A percentile compares a stretch with the other conserved stretches of the same genome.
Conservation (phyloP, 176 grass and related monocot genomes). For the Oryza longistaminata region DNA sequence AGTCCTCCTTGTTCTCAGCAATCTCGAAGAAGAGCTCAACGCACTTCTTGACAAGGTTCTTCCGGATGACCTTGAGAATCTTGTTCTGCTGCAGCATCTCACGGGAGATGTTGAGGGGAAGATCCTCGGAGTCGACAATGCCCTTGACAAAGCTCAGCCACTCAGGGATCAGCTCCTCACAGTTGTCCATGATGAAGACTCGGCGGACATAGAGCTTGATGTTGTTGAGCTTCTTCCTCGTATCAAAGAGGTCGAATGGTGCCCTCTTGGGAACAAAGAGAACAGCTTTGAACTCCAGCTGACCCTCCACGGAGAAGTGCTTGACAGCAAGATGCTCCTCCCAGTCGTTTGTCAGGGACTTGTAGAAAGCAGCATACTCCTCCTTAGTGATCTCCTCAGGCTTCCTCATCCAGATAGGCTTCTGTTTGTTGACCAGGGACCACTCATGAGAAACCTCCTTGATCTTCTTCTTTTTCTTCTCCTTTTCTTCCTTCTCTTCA, state of each 20-base stretch:
- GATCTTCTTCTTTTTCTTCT: slow-evolving; percentile 98
- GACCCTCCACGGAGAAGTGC: slow-evolving; percentile 98
- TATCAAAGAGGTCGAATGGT: slow-evolving; percentile 96
- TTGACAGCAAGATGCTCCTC: slow-evolving; percentile 93
- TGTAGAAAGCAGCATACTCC: slow-evolving; percentile 98
- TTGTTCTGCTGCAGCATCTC: slow-evolving; percentile 99
- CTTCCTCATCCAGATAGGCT: slow-evolving; percentile 99
- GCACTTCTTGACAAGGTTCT: slow-evolving; percentile 98
- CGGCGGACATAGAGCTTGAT: slow-evolving; percentile 94
- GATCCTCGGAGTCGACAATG: slow-evolving; percentile 97
- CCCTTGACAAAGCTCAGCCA: slow-evolving; percentile 95
- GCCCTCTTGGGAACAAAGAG: slow-evolving; percentile 96
- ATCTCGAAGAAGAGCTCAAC: slow-evolving; percentile 97
- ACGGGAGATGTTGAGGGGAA: slow-evolving; percentile 94
- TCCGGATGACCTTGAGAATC: slow-evolving; percentile 92
- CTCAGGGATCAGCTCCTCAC: slow-evolving; percentile 90
- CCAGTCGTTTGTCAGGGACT: slow-evolving; percentile 96
- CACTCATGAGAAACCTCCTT: slow-evolving; percentile 99
- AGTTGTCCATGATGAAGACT: slow-evolving; percentile 99
- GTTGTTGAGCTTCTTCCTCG: slow-evolving; percentile 92
- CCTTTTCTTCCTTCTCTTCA: slow-evolving; percentile 87
- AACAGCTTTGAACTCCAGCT: slow-evolving; percentile 96
- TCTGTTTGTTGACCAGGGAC: slow-evolving; percentile 93
- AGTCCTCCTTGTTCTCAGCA: slow-evolving; percentile 98
- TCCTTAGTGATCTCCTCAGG: slow-evolving; percentile 98